Base-by-base conservation (phyloP, 768 basidiomycete genomes). In the Tylopilus felleus region DNA sequence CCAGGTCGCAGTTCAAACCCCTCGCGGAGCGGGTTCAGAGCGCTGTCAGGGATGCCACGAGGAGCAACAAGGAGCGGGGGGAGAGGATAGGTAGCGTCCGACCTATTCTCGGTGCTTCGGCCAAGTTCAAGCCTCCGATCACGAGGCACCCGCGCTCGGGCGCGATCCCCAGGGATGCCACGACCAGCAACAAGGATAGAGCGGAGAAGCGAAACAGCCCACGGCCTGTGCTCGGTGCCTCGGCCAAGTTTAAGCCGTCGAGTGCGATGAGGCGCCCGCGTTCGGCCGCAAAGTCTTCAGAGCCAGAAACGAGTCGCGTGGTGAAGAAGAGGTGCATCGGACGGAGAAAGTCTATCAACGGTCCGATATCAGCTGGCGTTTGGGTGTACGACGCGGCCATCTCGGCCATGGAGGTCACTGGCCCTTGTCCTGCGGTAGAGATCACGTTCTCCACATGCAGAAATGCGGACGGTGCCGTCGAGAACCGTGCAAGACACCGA, bases 261-360 rank as follows among this genome's bases (percentile, higher is more conserved):
- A 36, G 31, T 14, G 12, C 12, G 35, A 25, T 23, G 8, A 49
- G 47, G 25, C 47, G 35, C 35, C 10, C 21, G 16, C 23, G 17
- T 47, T 4, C 23, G 3, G 10, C 33, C 9, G n/a, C 17, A 22
- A 0, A n/a, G 16, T 51, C 60, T 8, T 47, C 56, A 4, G 51
- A 43, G 47, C 51, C 45, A 17, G 55, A 64, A 27, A 56, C 49
- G 3, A 60, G 39, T 19, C 72, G 77, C 47, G 77, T 69, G 3
- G 58, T 81, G 62, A 83, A 84, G 73, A 82, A 81, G 60, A 74
- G 82, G 35, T 83, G 81, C 45, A 71, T 82, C 10, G 77, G 80
- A 8, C 67, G 80, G 51, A 73, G 80, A 49, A 79, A 75, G 62
- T 81, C 79, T 10, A 49, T 74, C 53, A 70, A 61, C 28, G 75